These are phyloP conservation scores for Sporothrix mexicana DNA, from an alignment of 2,329 filamentous ascomycete species.

Conservation along the genomic window DNA sequence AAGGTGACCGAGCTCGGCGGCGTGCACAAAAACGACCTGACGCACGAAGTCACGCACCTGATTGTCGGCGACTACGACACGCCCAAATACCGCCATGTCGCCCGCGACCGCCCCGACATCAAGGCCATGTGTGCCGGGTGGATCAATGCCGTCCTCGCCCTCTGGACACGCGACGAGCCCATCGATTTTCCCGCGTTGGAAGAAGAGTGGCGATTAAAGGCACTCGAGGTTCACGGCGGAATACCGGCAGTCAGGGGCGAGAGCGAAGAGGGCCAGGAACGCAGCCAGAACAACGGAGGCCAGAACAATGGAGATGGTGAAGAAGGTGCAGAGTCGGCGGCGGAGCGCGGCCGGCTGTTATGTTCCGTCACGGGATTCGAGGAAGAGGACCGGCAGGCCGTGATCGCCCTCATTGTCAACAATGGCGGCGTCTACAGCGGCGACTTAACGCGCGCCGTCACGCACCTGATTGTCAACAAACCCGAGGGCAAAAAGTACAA, in stretches of 20 bases:
- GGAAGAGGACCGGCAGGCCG: constrained; percentile 68
- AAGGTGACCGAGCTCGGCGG: constrained; percentile 84
- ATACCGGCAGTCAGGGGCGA: constrained; percentile 43
- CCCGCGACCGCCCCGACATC: constrained; percentile 84
- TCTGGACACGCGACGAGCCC: constrained; percentile 80
- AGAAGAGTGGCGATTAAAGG: constrained; percentile 65
- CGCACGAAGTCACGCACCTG: constrained; percentile 93
- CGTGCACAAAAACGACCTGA: constrained; percentile 85
- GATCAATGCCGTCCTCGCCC: constrained; percentile 77
- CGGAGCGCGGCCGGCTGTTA: constrained; percentile 51
- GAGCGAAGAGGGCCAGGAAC: not conserved
- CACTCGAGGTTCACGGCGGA: constrained; percentile 62
- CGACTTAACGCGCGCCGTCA: constrained; percentile 84
- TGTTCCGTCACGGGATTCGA: constrained; percentile 65
- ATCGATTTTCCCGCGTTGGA: constrained; percentile 77
- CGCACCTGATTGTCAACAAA: constrained; percentile 81
- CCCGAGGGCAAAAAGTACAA: constrained; percentile 89
- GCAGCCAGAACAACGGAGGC: not conserved
- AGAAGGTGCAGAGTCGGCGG: constrained; percentile 31
- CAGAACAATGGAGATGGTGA: no score
- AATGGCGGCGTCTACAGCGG: constrained; percentile 86
- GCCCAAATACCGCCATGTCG: constrained; percentile 94
- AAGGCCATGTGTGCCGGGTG: constrained; percentile 81
- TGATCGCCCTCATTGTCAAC: constrained; percentile 69
- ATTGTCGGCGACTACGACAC: constrained; percentile 89